Evolutionary conservation across 306 rosid species (phyloP), one percentile per base, ranked within the genome.

Genomic region (Cucumis hystrix): DNA sequence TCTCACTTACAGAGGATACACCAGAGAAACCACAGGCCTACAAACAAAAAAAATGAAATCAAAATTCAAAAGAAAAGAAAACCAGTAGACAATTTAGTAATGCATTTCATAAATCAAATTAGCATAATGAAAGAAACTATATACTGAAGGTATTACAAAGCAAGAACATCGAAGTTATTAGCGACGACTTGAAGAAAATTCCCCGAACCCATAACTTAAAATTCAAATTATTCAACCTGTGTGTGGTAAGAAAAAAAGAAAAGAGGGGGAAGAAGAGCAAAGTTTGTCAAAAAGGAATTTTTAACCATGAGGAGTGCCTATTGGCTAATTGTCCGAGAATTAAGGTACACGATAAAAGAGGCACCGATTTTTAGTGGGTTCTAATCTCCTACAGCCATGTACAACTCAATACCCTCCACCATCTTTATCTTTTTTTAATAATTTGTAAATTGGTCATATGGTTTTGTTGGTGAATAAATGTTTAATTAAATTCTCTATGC

Each of bases 91-190:
- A 3, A 4, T 33, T 33, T 15, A 1, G 1, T 15, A 51, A 51
- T 51, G 56, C 5, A 1, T 3, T 13, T 51, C 18, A 51, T 51
- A 51, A 51, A 51, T 14, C 4, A 14, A 51, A 49, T 43, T 43
- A 47, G 16, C 54, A 47, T 51, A 49, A 49, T 49, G 17, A 4
- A 49, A 13, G 55, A 4, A 49, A 49, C 1, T 0, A 49, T 12
- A 33, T 13, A 45, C 6, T 60, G n/a, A 41, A 75, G 6, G 52
- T 41, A 61, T 30, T 89, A 93, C 97, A 93, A 77, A 79, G 98
- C 95, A 82, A 93, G 97, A 85, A 91, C 95, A 78, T 91, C 97
- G 81, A 93, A 93, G 87, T 93, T 93, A 67, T 89, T 93, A 30
- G 82, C 86, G 20, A 93, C 79, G 4, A 93, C 98, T 87, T 87